A percentile compares a stretch with the other conserved stretches of the same genome.
phyloP scores from a whole-genome alignment of 164 flowering plant species.

The Amborella trichopoda region DNA sequence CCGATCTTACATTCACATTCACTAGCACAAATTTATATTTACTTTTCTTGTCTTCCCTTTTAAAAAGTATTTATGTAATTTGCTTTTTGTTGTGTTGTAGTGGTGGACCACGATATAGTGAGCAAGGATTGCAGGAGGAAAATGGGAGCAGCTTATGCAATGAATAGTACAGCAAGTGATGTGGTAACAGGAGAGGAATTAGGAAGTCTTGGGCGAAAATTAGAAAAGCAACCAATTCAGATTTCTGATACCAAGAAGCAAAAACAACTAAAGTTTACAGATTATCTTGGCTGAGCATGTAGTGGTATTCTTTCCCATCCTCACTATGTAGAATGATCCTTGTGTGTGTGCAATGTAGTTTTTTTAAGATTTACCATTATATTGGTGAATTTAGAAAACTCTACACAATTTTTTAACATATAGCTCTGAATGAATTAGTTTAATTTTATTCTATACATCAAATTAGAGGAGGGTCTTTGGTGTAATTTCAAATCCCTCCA shows the following conservation, averaged over 20 bases:
- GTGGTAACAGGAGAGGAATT: slow-evolving; percentile 47
- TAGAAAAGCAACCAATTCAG: slow-evolving; percentile 28
- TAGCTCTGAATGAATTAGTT: no score
- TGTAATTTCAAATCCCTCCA: no score
- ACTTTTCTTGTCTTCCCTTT: neutral
- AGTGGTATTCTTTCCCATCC: no score
- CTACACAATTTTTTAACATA: no score
- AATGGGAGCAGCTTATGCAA: slow-evolving; percentile 67
- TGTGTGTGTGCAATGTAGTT: no score
- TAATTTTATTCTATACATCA: no score
- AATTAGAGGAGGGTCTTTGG: no score
- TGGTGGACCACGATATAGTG: slow-evolving; percentile 70
- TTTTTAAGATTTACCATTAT: no score
- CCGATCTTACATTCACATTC: neutral
- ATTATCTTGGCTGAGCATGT: no score
- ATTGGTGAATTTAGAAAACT: no score
- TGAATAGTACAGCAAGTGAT: slow-evolving; percentile 45
- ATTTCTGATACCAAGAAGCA: slow-evolving; percentile 9
- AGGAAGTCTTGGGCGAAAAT: slow-evolving; percentile 37
- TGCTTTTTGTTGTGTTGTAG: slow-evolving; percentile 24
- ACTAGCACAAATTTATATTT: neutral
- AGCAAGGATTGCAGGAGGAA: slow-evolving; percentile 73
- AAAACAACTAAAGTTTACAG: no score
- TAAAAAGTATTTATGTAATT: neutral
- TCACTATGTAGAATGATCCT: no score